Evolutionary conservation across 78 protist genomes (phyloP), one percentile per base, ranked within the genome.

Genomic region (Capsaspora owczarzaki): DNA sequence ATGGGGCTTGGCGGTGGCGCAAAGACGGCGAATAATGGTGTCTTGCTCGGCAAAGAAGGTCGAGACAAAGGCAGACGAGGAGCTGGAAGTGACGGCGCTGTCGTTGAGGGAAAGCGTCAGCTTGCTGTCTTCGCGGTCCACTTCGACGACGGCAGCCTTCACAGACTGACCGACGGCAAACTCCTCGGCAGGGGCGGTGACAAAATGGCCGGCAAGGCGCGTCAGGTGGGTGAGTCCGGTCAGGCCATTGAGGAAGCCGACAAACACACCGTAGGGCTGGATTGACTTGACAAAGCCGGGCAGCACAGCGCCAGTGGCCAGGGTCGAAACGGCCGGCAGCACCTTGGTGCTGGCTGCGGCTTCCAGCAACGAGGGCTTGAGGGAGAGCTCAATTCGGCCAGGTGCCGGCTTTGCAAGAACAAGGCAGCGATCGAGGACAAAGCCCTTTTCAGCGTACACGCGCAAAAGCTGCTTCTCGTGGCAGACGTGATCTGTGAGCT

Each of bases 321-420:
- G 72, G 16, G 56, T 16, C n/a, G 10, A 10, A 10, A 49, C 56
- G 16, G 56, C 10, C 56, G 56, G 16, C n/a, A 16, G 56, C 56
- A 49, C n/a, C n/a, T n/a, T 49, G 56, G 56, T 49, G 16, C n/a
- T 49, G 10, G 10, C 16, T 49, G 46, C 53, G n/a, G 61, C 77
- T 10, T 27, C 33, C 29, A 71, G 22, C 77, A 71, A 44, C 77
- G 77, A 71, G 40, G 51, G 51, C 37, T 71, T 71, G 53, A 41
- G 10, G 38, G 77, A 29, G 47, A 33, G 43, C 56, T 49, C 56
- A 16, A 49, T 49, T 10, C 56, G 56, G n/a, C n/a, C n/a, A n/a
- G n/a, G n/a, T n/a, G n/a, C n/a, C n/a, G n/a, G n/a, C n/a, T n/a
- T n/a, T n/a, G n/a, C n/a, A n/a, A n/a, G n/a, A n/a, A n/a, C n/a